Percentiles rank a stretch among this genome's conserved stretches.
phyloP scores from a whole-genome alignment of 805 yeast genomes.

The Yarrowia osloensis region DNA sequence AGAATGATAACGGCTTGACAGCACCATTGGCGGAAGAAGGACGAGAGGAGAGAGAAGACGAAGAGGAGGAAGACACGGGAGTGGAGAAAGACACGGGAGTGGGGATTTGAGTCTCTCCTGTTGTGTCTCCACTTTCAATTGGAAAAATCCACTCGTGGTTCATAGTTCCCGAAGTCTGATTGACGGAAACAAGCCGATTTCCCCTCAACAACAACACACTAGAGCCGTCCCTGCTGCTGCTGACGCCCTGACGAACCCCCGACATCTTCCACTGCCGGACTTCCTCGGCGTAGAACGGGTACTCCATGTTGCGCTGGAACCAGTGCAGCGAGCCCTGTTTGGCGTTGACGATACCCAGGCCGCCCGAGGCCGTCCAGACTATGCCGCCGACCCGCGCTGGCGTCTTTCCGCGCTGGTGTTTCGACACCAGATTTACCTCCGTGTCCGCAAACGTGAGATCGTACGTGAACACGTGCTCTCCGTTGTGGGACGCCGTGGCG shows the following conservation, averaged over 20 bases:
- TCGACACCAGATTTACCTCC: slow-evolving; percentile 57
- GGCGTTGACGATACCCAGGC: slow-evolving; percentile 55
- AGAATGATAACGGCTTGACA: too few relatives aligned
- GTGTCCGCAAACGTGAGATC: slow-evolving; percentile 56
- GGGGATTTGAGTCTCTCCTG: background rate
- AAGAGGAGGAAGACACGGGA: background rate
- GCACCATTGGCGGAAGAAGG: background rate
- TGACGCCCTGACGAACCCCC: slow-evolving; percentile 35
- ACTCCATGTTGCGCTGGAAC: slow-evolving; percentile 45
- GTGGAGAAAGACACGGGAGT: background rate
- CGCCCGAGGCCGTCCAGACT: slow-evolving; percentile 55
- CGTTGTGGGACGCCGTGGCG: slow-evolving; percentile 56
- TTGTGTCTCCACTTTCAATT: background rate
- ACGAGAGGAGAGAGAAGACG: background rate
- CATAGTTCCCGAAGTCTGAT: background rate
- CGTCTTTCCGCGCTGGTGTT: slow-evolving; percentile 64
- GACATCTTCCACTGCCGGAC: slow-evolving; percentile 37
- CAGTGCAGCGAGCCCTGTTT: slow-evolving; percentile 64
- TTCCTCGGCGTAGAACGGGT: slow-evolving; percentile 33
- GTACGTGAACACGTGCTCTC: slow-evolving; percentile 67
- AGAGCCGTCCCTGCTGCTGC: background rate
- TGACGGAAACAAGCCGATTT: background rate
- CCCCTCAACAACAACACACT: background rate
- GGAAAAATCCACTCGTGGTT: slow-evolving; percentile 16
- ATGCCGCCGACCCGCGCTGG: slow-evolving; percentile 55